Conservation (phyloP, 176 grass and related monocot genomes). For the Carex scoparia region DNA sequence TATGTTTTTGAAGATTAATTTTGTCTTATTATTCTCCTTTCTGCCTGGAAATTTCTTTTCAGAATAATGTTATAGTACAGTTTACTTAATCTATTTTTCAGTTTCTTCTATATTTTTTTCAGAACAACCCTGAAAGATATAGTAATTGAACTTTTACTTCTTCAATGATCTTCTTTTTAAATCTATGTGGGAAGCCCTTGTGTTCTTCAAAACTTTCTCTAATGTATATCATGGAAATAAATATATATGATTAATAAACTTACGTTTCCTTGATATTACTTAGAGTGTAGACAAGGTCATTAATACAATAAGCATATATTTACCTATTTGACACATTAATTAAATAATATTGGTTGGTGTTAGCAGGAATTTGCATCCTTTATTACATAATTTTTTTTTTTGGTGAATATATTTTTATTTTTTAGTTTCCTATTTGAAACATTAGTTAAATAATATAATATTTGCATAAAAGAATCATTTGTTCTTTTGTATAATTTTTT, state of each 20-base stretch:
- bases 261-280: background rate
- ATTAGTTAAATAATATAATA: background rate
- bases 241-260: no score
- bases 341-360: background rate
- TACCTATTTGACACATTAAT: no score
- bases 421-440: background rate
- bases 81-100: background rate
- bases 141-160: background rate
- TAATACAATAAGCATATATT: background rate
- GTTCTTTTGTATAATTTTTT: background rate
- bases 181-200: background rate
- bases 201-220: background rate
- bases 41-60: background rate
- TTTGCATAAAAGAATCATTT: background rate
- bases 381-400: background rate
- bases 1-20: background rate
- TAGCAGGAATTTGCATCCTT: background rate
- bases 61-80: background rate
- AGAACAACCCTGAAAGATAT: background rate
- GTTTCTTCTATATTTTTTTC: background rate
- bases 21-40: background rate
- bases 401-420: background rate
- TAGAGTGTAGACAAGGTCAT: background rate
- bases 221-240: background rate
- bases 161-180: background rate